Conservation (phyloP, 2,329 filamentous ascomycete genomes). For the Aspergillus bombycis region DNA sequence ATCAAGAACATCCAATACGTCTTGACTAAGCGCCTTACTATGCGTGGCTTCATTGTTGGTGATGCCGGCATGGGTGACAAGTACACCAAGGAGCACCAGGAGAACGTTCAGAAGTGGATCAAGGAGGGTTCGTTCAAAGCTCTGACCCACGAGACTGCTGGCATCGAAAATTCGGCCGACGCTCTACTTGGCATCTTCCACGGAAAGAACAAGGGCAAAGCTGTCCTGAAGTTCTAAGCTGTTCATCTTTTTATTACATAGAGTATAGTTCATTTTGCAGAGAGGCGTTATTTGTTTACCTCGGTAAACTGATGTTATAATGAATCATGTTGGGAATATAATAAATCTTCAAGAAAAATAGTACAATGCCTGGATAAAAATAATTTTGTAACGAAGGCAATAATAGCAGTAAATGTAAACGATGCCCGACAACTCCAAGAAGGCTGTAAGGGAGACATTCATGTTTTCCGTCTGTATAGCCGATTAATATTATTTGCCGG, state of each 20-base stretch:
- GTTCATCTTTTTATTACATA: background rate
- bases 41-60: conserved; percentile 76
- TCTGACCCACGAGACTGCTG: conserved; percentile 68
- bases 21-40: conserved; percentile 66
- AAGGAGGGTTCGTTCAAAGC: conserved; percentile 74
- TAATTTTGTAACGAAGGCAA: background rate
- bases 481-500: conserved; percentile 16
- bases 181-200: conserved; percentile 74
- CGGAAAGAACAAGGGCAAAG: conserved; percentile 86
- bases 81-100: conserved; percentile 71
- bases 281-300: background rate
- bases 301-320: conserved; percentile 8
- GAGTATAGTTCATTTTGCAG: conserved; percentile 15
- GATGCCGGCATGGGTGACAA: conserved; percentile 67
- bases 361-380: background rate
- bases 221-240: conserved; percentile 68
- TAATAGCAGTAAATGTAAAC: background rate
- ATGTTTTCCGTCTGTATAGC: background rate
- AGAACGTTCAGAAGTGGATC: conserved; percentile 76
- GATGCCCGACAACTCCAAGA: background rate
- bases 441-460: background rate
- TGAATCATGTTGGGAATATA: background rate
- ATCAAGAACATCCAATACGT: conserved; percentile 68
- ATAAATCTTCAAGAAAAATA: background rate
- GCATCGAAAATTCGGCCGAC: conserved; percentile 75